Base-by-base conservation (phyloP, 345 rosid genomes). In the Euphorbia pulcherrima region DNA sequence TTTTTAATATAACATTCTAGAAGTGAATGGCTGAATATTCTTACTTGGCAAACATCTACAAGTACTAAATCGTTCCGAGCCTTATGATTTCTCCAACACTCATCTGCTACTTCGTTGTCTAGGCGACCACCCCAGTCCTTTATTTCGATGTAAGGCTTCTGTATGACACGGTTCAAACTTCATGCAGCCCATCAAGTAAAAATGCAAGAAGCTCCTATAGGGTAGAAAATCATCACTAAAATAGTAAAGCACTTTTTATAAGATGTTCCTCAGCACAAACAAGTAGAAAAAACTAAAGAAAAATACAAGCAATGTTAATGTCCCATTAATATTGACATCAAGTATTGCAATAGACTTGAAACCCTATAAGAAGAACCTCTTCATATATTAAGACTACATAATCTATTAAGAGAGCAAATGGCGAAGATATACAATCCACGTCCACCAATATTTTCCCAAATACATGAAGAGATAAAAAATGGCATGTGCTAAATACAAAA, bases 11-110 rank as follows among this genome's bases (percentile, higher is more conserved):
- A 62, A 40, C 61, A 71, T 23, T 17, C 39, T 12, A 64, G 33
- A 6, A 29, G n/a, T 21, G 18, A 64, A 54, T 8, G 57, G 17
- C 62, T 28, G 67, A 28, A 75, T 62, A 53, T 58, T 28, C 83
- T 75, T 74, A 93, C 97, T 77, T 90, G 98, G 76, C 89, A 93
- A 75, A 89, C 90, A 79, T 93, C 97, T 74, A 93, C 98, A 69
- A 93, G 89, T 72, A 93, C 81, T n/a, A 97, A 93, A 75, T 93
- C 97, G 73, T 93, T 93, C 62, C 97, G 83, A 52, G 98, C 90
- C 81, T 86, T 90, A 78, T 93, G 94, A 80, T 89, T 81, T 72
- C 77, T 86, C 98, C 97, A 93, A 72, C 84, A 80, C 80, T 89
- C 92, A 61, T 83, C 84, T 20, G 98, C 97, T 79, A 93, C 91